A percentile compares a stretch with the other conserved stretches of the same genome.
Evolutionary conservation across 1,284 basidiomycete genomes (phyloP).

Genomic region (Ceratobasidium sp.): DNA sequence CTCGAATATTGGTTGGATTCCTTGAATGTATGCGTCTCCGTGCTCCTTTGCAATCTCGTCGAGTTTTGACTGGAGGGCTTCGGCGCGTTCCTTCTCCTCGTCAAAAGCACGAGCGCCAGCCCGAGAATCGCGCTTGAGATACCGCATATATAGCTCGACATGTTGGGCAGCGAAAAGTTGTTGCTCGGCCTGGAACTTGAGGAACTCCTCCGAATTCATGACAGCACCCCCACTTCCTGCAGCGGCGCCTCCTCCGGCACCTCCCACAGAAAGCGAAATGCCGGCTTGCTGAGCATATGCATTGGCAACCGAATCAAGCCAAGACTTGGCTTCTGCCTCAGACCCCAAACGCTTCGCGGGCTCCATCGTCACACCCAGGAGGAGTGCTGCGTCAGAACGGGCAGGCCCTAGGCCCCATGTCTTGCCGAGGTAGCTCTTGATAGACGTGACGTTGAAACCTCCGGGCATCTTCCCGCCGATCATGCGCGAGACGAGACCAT

Average conservation of each 20-base stretch:
- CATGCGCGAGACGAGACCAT: constrained; percentile 88
- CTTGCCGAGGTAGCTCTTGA: constrained; percentile 88
- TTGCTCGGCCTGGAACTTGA: constrained; percentile 94
- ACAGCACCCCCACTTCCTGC: constrained; percentile 72
- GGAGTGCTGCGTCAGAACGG: constrained; percentile 89
- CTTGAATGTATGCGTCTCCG: constrained; percentile 91
- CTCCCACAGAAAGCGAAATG: constrained; percentile 78
- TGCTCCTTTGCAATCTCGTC: constrained; percentile 90
- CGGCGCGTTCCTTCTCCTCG: constrained; percentile 76
- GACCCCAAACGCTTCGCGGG: constrained; percentile 92
- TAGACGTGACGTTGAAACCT: constrained; percentile 95
- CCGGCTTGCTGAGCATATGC: constrained; percentile 88
- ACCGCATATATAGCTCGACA: constrained; percentile 95
- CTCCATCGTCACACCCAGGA: constrained; percentile 91
- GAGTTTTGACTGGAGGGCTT: constrained; percentile 83
- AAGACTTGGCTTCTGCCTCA: constrained; percentile 91
- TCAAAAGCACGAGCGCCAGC: constrained; percentile 90
- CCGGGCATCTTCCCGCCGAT: constrained; percentile 98
- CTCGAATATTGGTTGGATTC: constrained; percentile 93
- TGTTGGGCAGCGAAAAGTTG: constrained; percentile 92
- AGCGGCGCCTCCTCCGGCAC: constrained; percentile 64
- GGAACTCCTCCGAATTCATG: constrained; percentile 98
- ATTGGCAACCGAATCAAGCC: constrained; percentile 87
- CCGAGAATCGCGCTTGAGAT: constrained; percentile 91
- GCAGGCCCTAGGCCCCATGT: constrained; percentile 91